A percentile compares a stretch with the other conserved stretches of the same genome.
Evolutionary conservation across 305 asterid genomes (phyloP).

Genomic region (Plantago lanceolata): DNA sequence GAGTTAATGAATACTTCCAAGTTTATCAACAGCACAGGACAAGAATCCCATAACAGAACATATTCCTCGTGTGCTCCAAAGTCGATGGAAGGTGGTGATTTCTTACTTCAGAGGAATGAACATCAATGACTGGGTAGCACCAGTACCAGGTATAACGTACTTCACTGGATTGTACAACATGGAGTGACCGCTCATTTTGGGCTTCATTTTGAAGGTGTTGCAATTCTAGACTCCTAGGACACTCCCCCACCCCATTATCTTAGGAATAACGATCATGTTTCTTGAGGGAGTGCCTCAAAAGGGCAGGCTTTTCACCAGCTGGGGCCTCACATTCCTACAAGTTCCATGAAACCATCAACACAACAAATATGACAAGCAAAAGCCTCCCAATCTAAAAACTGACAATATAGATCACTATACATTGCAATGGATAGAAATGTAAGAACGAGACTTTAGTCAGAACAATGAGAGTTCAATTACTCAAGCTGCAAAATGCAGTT

Average conservation of each 20-base stretch:
- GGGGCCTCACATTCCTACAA: slow-evolving; percentile 81
- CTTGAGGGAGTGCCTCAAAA: slow-evolving; percentile 71
- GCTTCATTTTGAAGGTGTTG: slow-evolving; percentile 76
- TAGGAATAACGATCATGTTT: slow-evolving; percentile 83
- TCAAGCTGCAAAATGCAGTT: no score
- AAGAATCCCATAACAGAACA: no score
- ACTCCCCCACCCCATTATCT: slow-evolving; percentile 97
- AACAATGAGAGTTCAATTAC: no score
- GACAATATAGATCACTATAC: no score
- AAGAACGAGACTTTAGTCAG: no score
- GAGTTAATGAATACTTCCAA: no score
- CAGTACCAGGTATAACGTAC: slow-evolving; percentile 54
- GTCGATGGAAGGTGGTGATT: not conserved
- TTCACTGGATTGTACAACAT: not conserved
- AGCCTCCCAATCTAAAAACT: no score
- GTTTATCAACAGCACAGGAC: no score
- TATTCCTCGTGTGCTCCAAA: not conserved
- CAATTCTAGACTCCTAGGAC: slow-evolving; percentile 85
- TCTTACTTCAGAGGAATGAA: slow-evolving; percentile 47
- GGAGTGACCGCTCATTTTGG: slow-evolving; percentile 80
- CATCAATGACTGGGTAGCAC: slow-evolving; percentile 57
- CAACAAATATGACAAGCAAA: not conserved
- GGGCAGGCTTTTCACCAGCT: slow-evolving; percentile 69
- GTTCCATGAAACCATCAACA: not conserved
- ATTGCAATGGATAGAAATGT: no score